These are phyloP conservation scores for Oropetium thomaeum DNA, from an alignment of 176 grass and related monocot genomes.

Conservation along the genomic window DNA sequence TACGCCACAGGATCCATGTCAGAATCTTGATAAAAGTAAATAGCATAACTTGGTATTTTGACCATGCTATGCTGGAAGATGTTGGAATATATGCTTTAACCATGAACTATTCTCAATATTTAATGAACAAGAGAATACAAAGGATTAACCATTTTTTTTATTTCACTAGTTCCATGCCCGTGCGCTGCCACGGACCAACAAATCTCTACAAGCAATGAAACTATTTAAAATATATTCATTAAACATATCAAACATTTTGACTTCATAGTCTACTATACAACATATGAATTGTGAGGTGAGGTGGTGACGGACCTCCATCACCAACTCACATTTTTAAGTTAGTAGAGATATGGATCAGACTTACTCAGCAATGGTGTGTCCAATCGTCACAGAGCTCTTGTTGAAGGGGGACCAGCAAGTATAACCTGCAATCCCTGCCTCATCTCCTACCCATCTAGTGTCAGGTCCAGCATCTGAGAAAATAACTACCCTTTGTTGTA, in stretches of 20 bases:
- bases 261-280: no score
- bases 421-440: constrained; percentile 53
- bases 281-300: no score
- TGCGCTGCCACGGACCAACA: no score
- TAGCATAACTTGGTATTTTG: background rate
- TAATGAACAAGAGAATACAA: background rate
- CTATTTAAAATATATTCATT: no score
- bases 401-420: constrained; percentile 94
- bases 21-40: constrained; percentile 13
- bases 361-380: constrained; percentile 56
- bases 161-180: no score
- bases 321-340: no score
- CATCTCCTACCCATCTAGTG: constrained; percentile 83
- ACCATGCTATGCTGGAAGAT: background rate
- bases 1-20: no score
- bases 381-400: constrained; percentile 65
- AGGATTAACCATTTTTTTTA: background rate
- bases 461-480: constrained; percentile 94
- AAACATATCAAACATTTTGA: no score
- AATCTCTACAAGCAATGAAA: no score
- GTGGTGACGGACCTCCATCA: no score
- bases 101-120: background rate
- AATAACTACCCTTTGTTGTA: constrained; percentile 65
- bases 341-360: constrained; percentile 24
- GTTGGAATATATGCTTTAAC: background rate